Conservation (phyloP, 2,329 filamentous ascomycete species). For the Fusarium verrucosum region DNA sequence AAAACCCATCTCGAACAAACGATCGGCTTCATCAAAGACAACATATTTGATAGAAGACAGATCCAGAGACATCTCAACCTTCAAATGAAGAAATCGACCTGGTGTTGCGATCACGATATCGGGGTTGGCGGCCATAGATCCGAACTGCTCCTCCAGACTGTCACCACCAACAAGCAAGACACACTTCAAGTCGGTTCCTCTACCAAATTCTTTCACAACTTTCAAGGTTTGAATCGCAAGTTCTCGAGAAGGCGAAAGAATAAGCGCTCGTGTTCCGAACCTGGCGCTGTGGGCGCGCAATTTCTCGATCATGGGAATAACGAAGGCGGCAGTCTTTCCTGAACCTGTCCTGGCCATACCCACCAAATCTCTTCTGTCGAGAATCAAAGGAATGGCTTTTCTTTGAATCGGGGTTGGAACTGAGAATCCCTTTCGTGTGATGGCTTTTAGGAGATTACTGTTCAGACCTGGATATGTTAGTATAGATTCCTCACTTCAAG, state of each 20-base stretch:
- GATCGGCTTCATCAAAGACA: conserved; percentile 97
- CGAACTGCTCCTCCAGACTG: conserved; percentile 94
- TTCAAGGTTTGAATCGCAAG: conserved; percentile 94
- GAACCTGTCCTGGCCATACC: conserved; percentile 99
- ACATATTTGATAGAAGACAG: conserved; percentile 92
- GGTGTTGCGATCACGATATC: conserved; percentile 98
- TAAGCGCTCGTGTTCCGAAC: conserved; percentile 85
- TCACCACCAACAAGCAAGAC: conserved; percentile 94
- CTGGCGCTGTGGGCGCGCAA: conserved; percentile 87
- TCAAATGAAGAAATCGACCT: conserved; percentile 93
- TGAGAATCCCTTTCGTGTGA: conserved; percentile 91
- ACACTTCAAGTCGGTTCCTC: conserved; percentile 90
- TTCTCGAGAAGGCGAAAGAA: conserved; percentile 93
- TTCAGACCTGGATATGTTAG: conserved; percentile 69
- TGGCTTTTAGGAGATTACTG: conserved; percentile 85
- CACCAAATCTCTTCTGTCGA: conserved; percentile 94
- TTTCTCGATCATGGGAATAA: conserved; percentile 97
- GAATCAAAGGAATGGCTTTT: conserved; percentile 91
- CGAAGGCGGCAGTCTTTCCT: conserved; percentile 97
- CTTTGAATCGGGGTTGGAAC: conserved; percentile 97
- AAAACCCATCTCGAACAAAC: conserved; percentile 98
- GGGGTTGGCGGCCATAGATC: conserved; percentile 90
- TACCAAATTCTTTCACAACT: conserved; percentile 92
- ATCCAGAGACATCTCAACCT: conserved; percentile 95
- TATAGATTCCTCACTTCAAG: neutral